Percentiles rank a stretch among this genome's conserved stretches.
phyloP scores from a whole-genome alignment of 1,139 yeast species.

The Eremothecium coryli region DNA sequence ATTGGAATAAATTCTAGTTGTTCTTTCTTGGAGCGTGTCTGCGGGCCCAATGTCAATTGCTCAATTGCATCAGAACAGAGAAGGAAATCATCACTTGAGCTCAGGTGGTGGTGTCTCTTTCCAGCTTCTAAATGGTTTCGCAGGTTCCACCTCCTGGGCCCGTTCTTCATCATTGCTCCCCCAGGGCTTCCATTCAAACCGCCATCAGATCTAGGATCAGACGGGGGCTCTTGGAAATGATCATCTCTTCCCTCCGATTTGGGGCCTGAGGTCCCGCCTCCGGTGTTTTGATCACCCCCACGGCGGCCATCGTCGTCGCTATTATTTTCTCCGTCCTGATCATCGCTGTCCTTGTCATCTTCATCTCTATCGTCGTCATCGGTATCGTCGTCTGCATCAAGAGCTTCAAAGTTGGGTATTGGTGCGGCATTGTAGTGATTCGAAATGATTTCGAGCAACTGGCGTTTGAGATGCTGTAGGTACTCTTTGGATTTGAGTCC shows the following conservation, averaged over 20 bases:
- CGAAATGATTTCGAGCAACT: conserved; percentile 14
- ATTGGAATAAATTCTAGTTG: conserved; percentile 20
- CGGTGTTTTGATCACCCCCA: conserved; percentile 4
- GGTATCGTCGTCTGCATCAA: conserved; percentile 2
- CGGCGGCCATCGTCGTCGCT: neutral
- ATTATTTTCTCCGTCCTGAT: neutral
- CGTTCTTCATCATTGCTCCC: too few species aligned
- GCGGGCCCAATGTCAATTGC: neutral
- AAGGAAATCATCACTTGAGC: neutral
- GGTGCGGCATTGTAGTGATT: conserved; percentile 11
- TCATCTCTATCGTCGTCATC: neutral
- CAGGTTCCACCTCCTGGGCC: neutral
- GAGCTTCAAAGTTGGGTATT: neutral
- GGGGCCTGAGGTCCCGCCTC: neutral
- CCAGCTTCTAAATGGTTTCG: neutral
- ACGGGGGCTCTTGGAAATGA: neutral
- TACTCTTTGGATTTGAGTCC: conserved; percentile 13
- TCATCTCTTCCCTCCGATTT: neutral
- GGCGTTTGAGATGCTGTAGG: conserved; percentile 12
- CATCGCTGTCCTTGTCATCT: neutral
- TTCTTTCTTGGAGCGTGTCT: conserved; percentile 1
- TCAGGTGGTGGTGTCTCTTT: neutral
- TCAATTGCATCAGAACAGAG: neutral
- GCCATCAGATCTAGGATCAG: neutral
- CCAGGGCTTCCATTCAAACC: neutral